phyloP scores from a whole-genome alignment of 148 eudicot genomes.

The Nyssa sinensis region DNA sequence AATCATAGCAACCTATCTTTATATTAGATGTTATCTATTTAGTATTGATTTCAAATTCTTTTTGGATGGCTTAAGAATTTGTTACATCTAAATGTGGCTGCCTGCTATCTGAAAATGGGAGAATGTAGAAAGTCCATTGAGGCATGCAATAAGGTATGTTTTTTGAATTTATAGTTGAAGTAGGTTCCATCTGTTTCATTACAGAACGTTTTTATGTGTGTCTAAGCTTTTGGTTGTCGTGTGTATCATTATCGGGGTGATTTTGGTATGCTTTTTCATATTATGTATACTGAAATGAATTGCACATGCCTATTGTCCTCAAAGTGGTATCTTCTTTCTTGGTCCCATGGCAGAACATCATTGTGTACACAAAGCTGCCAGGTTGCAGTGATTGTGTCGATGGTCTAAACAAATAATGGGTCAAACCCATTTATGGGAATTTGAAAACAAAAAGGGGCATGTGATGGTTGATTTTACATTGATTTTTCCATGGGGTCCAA shows the following conservation, averaged over 20 bases:
- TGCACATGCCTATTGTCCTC: background rate
- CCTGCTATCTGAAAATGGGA: conserved; percentile 93
- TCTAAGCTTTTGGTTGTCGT: background rate
- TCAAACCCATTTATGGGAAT: too few species aligned
- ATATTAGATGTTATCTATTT: background rate
- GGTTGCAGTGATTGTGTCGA: too few species aligned
- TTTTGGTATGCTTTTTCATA: background rate
- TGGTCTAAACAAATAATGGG: too few species aligned
- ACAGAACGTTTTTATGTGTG: too few species aligned
- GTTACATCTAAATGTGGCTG: conserved; percentile 92
- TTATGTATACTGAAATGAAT: background rate
- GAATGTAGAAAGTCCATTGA: conserved; percentile 90
- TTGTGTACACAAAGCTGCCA: too few species aligned
- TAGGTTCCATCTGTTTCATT: background rate
- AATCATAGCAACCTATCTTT: background rate
- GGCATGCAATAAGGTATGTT: conserved; percentile 85
- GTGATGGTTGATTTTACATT: too few species aligned
- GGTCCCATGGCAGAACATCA: too few species aligned
- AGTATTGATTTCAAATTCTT: conserved; percentile 12
- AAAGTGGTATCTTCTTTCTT: too few species aligned
- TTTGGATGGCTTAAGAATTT: conserved; percentile 51
- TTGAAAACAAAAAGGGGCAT: too few species aligned
- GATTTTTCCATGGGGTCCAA: too few species aligned
- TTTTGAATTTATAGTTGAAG: background rate
- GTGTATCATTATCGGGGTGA: background rate